Conservation (phyloP, 2,329 filamentous ascomycete species). For the Calycina herbarum region DNA sequence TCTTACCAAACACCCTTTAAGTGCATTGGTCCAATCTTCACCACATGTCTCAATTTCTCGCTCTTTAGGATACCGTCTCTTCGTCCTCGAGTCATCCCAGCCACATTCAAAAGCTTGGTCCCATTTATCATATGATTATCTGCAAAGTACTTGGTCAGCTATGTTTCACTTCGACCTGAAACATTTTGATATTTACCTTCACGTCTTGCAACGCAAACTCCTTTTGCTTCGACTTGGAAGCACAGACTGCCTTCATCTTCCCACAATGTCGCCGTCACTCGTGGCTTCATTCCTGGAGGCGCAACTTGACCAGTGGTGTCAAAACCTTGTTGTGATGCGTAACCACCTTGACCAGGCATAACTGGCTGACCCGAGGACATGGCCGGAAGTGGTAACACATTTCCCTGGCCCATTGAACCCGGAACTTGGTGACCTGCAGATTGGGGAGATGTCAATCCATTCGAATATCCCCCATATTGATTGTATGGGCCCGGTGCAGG, state of each 20-base stretch:
- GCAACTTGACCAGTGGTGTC: constrained; percentile 92
- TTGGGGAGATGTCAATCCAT: constrained; percentile 79
- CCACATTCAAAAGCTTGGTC: constrained; percentile 94
- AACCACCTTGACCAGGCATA: constrained; percentile 47
- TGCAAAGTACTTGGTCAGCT: constrained; percentile 39
- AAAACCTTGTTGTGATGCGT: constrained; percentile 52
- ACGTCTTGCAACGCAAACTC: constrained; percentile 90
- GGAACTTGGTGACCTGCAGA: constrained; percentile 66
- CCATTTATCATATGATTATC: constrained; percentile 99
- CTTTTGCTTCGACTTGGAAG: constrained; percentile 95
- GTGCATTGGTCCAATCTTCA: constrained; percentile 99
- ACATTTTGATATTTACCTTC: constrained; percentile 64
- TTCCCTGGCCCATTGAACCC: constrained; percentile 66
- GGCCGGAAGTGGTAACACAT: constrained; percentile 68
- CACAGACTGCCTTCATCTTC: constrained; percentile 97
- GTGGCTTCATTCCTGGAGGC: constrained; percentile 91
- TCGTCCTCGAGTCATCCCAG: constrained; percentile 94
- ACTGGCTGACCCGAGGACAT: constrained; percentile 48
- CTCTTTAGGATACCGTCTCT: constrained; percentile 97
- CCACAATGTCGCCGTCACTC: constrained; percentile 95
- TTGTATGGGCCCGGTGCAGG: constrained; percentile 57
- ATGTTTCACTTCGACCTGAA: neutral
- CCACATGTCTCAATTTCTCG: constrained; percentile 93
- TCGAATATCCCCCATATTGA: constrained; percentile 70
- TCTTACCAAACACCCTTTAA: constrained; percentile 94